Conservation (phyloP, 202 grass and related monocot species). For the Setaria viridis region DNA sequence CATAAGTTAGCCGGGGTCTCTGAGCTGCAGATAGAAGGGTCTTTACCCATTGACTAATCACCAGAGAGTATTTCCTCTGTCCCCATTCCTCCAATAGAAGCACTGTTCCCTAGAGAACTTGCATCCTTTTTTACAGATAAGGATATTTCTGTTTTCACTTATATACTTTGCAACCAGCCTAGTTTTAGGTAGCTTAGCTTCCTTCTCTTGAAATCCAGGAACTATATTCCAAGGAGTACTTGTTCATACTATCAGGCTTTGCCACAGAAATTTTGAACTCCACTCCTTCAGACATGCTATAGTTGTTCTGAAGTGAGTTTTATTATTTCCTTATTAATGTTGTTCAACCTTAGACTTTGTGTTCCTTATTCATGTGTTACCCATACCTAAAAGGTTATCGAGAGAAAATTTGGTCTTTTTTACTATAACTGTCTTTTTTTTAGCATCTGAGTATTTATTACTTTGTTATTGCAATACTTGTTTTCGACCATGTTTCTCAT, state of each 20-base stretch:
- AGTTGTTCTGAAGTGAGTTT: neutral
- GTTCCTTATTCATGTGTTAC: neutral
- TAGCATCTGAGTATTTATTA: neutral
- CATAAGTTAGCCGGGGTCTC: neutral
- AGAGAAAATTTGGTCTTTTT: too few relatives aligned
- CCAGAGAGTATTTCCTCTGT: neutral
- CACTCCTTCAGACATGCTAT: neutral
- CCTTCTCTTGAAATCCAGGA: neutral
- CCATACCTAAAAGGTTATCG: neutral
- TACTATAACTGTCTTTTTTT: neutral
- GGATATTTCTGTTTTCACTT: too few relatives aligned
- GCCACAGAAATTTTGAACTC: neutral
- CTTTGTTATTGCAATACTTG: slow-evolving; percentile 10
- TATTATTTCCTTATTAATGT: neutral
- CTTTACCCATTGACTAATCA: too few relatives aligned
- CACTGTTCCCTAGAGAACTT: neutral
- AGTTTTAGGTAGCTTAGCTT: neutral
- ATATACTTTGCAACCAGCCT: neutral
- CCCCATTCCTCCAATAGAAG: neutral
- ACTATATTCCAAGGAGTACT: neutral
- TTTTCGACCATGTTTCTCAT: slow-evolving; percentile 1
- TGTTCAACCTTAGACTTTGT: neutral
- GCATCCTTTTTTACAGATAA: neutral
- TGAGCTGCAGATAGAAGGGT: neutral
- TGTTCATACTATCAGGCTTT: neutral